phyloP scores from a whole-genome alignment of 345 rosid species.

The Psidium guajava region DNA sequence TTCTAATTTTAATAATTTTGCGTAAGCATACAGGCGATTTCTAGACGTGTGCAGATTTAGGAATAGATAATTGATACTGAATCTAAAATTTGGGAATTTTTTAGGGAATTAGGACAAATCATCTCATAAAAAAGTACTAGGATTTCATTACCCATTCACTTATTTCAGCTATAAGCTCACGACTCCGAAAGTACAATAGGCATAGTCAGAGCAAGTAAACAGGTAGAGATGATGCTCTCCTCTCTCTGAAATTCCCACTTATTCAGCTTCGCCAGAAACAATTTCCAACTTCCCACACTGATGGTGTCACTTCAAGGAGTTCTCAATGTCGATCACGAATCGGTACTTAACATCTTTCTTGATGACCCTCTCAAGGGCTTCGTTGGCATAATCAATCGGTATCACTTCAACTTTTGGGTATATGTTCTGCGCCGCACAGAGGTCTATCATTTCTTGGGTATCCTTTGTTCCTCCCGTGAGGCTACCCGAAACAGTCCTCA shows the following conservation, averaged over 20 bases:
- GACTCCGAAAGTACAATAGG: neutral
- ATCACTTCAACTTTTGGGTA: slow-evolving; percentile 63
- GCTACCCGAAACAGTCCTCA: slow-evolving; percentile 56
- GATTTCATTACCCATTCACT: neutral
- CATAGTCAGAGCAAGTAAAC: neutral
- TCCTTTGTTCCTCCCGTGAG: slow-evolving; percentile 51
- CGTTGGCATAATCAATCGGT: slow-evolving; percentile 53
- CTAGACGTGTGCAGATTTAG: no score
- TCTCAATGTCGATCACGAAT: slow-evolving; percentile 70
- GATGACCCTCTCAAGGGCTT: slow-evolving; percentile 62
- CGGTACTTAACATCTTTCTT: slow-evolving; percentile 70
- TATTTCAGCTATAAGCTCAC: neutral
- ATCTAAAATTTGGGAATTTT: no score
- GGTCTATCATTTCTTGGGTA: slow-evolving; percentile 74
- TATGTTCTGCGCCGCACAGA: slow-evolving; percentile 56
- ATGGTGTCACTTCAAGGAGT: slow-evolving; percentile 38
- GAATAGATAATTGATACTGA: no score
- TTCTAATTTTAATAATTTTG: no score
- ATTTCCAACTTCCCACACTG: neutral
- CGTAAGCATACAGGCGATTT: no score
- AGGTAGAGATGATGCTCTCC: neutral
- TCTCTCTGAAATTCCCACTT: neutral
- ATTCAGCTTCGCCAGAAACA: neutral
- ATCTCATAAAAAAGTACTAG: neutral
- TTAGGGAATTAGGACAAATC: no score